Base-by-base conservation (phyloP, 2,329 filamentous ascomycete species). In the Scopulariopsis brevicaulis region DNA sequence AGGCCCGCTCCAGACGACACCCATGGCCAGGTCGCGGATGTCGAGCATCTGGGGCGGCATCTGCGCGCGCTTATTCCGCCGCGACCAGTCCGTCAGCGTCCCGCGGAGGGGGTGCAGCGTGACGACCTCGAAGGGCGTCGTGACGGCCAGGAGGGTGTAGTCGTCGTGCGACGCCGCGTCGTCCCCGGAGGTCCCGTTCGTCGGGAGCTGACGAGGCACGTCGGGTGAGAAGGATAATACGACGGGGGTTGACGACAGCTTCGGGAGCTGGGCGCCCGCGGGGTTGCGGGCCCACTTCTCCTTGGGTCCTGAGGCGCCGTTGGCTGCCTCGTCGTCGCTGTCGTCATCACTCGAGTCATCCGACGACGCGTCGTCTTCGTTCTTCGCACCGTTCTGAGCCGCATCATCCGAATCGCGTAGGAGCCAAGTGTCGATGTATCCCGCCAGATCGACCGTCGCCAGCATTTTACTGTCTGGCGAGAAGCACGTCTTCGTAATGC, bases 371-470 rank as follows among this genome's bases (percentile, higher is more conserved):
- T 67, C 66, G 59, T 64, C 66, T 61, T 73, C 69, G 67, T 71
- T 65, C 50, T 65, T 57, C 28, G 67, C 66, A 22, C 69, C 64
- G 10, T 63, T 62, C 35, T 69, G 67, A 57, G 72, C 68, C 58
- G 67, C 58, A 28, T 69, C 64, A 3, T 61, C 62, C 10, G 69
- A 69, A 58, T 73, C 72, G 66, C 83, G 79, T 58, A 96, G 72
- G 1, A 90, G 74, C 89, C 92, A 99, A 20, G 86, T 90, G 67
- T 97, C 92, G 35, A 97, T 77, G 70, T 86, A 90, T 51, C 94
- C 94, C 51, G 87, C 85, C 56, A 96, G 72, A 69, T 96, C 93
- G 54, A 87, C 85, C 34, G 85, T 82, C 10, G 87, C 91, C 53
- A 97, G 74, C 61, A 96, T 82, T 63, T 81, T 84, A 67, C 89